These are phyloP conservation scores for Chrysoporthe puriensis DNA, from an alignment of 2,329 filamentous ascomycete species.

Conservation along the genomic window DNA sequence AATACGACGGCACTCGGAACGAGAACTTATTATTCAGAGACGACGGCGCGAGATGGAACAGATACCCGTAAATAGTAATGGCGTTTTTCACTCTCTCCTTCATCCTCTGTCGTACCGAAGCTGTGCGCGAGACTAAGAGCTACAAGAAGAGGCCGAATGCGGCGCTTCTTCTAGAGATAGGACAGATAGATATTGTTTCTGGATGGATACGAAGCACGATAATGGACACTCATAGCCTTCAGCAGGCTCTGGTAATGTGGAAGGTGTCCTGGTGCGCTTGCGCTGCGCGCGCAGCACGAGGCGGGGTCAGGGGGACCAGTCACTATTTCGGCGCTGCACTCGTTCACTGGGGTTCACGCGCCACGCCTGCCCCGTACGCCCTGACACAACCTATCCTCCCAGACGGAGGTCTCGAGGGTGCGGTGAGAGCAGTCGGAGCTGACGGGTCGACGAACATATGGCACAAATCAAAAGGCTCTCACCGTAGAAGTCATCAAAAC, in stretches of 20 bases:
- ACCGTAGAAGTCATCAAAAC: not conserved
- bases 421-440: no score
- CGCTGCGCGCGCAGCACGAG: no score
- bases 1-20: not conserved
- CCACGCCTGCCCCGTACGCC: no score
- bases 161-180: no score
- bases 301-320: no score
- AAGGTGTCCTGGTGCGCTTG: no score
- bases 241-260: no score
- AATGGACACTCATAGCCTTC: constrained; percentile 4
- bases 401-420: no score
- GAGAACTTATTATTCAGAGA: not conserved
- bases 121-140: not conserved
- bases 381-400: not conserved
- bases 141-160: not conserved
- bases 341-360: no score
- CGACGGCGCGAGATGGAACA: not conserved
- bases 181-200: not conserved
- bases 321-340: no score
- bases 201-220: not conserved
- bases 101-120: not conserved
- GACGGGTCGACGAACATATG: not conserved
- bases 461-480: not conserved
- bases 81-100: not conserved
- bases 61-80: constrained; percentile 19